phyloP scores from a whole-genome alignment of 768 basidiomycete species.

The Gymnopilus junonius region DNA sequence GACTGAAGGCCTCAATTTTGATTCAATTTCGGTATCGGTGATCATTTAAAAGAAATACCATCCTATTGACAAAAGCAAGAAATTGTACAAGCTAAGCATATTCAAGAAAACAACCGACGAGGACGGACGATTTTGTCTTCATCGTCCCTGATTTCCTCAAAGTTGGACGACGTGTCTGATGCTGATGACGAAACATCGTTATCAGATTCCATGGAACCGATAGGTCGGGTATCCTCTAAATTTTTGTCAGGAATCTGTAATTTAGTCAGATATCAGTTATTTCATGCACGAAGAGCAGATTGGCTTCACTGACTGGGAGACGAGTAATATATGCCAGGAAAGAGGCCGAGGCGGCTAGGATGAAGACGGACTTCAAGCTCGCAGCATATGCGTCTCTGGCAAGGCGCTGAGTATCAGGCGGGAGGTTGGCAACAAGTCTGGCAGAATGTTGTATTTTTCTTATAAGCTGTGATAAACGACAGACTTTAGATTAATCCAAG shows the following conservation, averaged over 20 bases:
- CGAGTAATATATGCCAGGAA: slow-evolving; percentile 65
- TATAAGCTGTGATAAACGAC: slow-evolving; percentile 51
- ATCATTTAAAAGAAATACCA: no score
- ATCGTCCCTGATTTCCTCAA: slow-evolving; percentile 25
- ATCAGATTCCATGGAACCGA: slow-evolving; percentile 2
- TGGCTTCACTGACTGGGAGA: slow-evolving; percentile 51
- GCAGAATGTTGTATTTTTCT: slow-evolving; percentile 65
- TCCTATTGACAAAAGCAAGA: no score
- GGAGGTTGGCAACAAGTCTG: slow-evolving; percentile 54
- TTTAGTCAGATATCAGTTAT: neutral
- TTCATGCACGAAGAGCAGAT: neutral
- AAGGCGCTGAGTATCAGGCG: slow-evolving; percentile 51
- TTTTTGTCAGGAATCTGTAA: slow-evolving; percentile 47
- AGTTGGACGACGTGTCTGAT: slow-evolving; percentile 15
- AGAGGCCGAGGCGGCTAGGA: slow-evolving; percentile 59
- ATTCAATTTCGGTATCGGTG: no score
- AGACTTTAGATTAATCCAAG: neutral
- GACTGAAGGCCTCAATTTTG: no score
- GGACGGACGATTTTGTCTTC: slow-evolving; percentile 25
- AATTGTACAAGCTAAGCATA: no score
- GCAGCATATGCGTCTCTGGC: slow-evolving; percentile 66
- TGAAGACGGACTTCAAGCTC: slow-evolving; percentile 65
- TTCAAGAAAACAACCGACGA: slow-evolving; percentile 10
- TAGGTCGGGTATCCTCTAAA: slow-evolving; percentile 34
- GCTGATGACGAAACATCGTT: neutral